A percentile compares a stretch with the other conserved stretches of the same genome.
phyloP scores from a whole-genome alignment of 768 basidiomycete species.

The Leccinum subtestaceum region DNA sequence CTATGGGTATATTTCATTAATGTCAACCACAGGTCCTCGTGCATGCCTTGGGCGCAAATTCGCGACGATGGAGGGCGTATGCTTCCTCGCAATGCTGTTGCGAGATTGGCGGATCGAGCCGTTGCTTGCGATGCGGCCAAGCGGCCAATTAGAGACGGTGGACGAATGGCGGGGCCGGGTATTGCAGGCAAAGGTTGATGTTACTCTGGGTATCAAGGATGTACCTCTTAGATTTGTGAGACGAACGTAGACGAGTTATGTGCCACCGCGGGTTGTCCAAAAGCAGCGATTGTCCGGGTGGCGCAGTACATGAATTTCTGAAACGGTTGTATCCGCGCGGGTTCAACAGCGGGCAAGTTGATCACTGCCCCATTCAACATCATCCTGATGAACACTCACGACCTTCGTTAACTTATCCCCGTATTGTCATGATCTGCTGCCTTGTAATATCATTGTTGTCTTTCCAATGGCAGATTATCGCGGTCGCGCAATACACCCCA shows the following conservation, averaged over 20 bases:
- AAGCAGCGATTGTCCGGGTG: conserved; percentile 1
- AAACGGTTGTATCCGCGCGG: conserved; percentile 2
- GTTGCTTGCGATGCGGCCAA: conserved; percentile 24
- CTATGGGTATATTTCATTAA: background rate
- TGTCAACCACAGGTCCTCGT: conserved; percentile 40
- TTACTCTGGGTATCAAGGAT: conserved; percentile 19
- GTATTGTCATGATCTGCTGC: conserved; percentile 8
- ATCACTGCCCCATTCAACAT: background rate
- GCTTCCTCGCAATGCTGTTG: conserved; percentile 49
- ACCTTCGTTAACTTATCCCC: conserved; percentile 19
- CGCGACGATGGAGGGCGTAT: conserved; percentile 49
- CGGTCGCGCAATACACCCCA: conserved; percentile 24
- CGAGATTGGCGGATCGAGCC: conserved; percentile 54
- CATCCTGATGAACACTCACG: conserved; percentile 20
- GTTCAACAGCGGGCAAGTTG: conserved; percentile 1
- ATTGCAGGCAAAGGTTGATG: conserved; percentile 12
- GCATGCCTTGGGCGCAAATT: conserved; percentile 56
- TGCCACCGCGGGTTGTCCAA: conserved; percentile 8
- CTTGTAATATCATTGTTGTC: conserved; percentile 11
- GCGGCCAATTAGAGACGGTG: conserved; percentile 15
- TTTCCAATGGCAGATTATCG: conserved; percentile 8
- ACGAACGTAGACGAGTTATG: conserved; percentile 1
- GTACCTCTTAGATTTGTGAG: conserved; percentile 24
- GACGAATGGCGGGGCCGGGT: conserved; percentile 26
- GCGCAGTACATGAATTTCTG: background rate